These are phyloP conservation scores for Skeletonema costatum DNA, from an alignment of 108 stramenopile species.

Conservation along the genomic window DNA sequence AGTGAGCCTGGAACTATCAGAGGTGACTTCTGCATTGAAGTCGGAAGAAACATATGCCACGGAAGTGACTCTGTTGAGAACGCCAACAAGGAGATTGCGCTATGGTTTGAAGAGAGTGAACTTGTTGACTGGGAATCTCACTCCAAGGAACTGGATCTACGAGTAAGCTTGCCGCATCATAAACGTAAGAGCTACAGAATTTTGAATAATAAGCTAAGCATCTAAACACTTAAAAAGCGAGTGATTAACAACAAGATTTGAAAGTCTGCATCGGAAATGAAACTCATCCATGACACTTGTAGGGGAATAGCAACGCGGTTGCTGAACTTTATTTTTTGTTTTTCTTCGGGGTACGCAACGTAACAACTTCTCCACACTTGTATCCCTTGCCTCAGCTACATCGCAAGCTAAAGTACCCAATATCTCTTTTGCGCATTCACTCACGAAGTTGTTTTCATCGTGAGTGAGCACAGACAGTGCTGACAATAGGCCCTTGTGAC, in stretches of 20 bases:
- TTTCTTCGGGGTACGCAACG: constrained; percentile 7
- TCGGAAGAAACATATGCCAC: constrained; percentile 89
- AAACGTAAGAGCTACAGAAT: background rate
- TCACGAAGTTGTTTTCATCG: constrained; percentile 20
- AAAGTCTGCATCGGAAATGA: constrained; percentile 31
- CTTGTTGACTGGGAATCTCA: constrained; percentile 76
- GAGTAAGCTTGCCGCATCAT: constrained; percentile 57
- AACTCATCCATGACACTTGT: constrained; percentile 12
- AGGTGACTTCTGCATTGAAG: constrained; percentile 88
- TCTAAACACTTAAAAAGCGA: background rate
- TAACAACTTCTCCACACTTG: constrained; percentile 22
- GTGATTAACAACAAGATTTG: background rate
- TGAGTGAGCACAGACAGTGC: constrained; percentile 24
- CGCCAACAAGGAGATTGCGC: constrained; percentile 91
- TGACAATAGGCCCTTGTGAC: constrained; percentile 31
- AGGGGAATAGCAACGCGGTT: constrained; percentile 37
- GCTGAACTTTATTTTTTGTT: background rate
- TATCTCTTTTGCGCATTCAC: constrained; percentile 5
- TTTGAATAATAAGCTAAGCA: background rate
- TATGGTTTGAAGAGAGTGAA: constrained; percentile 92
- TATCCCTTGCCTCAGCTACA: constrained; percentile 27
- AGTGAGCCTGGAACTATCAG: constrained; percentile 92
- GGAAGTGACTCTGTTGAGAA: constrained; percentile 92
- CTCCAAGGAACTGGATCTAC: constrained; percentile 85
- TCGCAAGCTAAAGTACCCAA: constrained; percentile 24